Percentiles rank a stretch among this genome's conserved stretches.
These are phyloP conservation scores for Ramularia endophylla DNA, from an alignment of 2,329 filamentous ascomycete species.

Conservation along the genomic window DNA sequence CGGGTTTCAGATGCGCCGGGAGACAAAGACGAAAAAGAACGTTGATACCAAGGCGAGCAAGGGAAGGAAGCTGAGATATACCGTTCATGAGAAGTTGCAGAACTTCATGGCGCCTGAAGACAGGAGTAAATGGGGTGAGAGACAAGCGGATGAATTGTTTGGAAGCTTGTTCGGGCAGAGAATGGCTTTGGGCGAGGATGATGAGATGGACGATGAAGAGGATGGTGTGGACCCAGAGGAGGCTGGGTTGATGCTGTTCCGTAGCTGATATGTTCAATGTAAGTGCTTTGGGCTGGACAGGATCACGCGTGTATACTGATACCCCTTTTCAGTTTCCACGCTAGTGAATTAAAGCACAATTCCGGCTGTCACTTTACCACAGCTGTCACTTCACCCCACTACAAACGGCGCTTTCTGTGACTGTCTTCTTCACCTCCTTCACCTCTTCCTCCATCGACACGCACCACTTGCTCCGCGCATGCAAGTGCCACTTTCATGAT, in stretches of 20 bases:
- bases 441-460: too few relatives aligned
- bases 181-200: constrained; percentile 40
- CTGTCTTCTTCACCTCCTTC: too few relatives aligned
- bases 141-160: constrained; percentile 63
- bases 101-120: constrained; percentile 97
- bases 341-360: too few relatives aligned
- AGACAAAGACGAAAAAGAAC: constrained; percentile 75
- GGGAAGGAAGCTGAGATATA: constrained; percentile 88
- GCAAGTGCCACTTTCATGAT: too few relatives aligned
- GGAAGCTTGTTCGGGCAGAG: constrained; percentile 45
- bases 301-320: too few relatives aligned
- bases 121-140: constrained; percentile 69
- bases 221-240: constrained; percentile 19
- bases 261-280: constrained; percentile 11
- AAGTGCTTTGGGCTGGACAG: too few relatives aligned
- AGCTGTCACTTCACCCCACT: too few relatives aligned
- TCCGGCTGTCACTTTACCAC: too few relatives aligned
- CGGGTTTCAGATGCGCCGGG: constrained; percentile 50
- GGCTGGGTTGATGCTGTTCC: constrained; percentile 30
- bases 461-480: too few relatives aligned
- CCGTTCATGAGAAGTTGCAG: constrained; percentile 92
- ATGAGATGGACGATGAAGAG: constrained; percentile 27
- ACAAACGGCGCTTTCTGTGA: too few relatives aligned
- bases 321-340: too few relatives aligned
- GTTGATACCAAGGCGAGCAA: constrained; percentile 95